Percentiles rank a stretch among this genome's conserved stretches.
Conservation (phyloP, 306 rosid species). For the Begonia loranthoides region DNA sequence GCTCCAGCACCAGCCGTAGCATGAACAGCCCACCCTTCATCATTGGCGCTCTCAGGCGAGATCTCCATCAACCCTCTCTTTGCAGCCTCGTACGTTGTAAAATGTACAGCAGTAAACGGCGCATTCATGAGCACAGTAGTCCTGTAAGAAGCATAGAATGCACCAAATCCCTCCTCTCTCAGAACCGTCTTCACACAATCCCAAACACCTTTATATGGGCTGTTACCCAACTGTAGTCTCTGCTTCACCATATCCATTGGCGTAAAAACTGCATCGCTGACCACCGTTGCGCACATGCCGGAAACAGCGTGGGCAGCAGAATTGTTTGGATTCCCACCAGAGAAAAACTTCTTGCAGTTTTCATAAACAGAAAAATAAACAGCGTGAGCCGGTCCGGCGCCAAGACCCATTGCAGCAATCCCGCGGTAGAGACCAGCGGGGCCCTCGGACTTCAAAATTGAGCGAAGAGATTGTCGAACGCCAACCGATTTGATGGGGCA, state of each 20-base stretch:
- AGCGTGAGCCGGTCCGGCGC: conserved; percentile 92
- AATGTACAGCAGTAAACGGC: conserved; percentile 66
- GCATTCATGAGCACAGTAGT: conserved; percentile 79
- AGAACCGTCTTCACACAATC: conserved; percentile 58
- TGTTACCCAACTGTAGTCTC: conserved; percentile 60
- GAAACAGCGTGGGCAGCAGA: conserved; percentile 50
- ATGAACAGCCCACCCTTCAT: conserved; percentile 48
- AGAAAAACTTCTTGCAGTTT: conserved; percentile 41
- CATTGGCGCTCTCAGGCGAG: conserved; percentile 40
- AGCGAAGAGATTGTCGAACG: conserved; percentile 50
- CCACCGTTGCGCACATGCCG: conserved; percentile 61
- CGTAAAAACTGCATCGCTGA: conserved; percentile 72
- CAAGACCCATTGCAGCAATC: conserved; percentile 80
- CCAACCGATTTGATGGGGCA: conserved; percentile 65
- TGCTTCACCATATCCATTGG: conserved; percentile 96
- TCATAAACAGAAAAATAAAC: conserved; percentile 70
- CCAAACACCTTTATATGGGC: conserved; percentile 59
- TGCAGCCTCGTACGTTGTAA: conserved; percentile 47
- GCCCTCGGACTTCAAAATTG: conserved; percentile 55
- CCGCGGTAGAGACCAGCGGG: conserved; percentile 66
- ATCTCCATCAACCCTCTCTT: conserved; percentile 40
- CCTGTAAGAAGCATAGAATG: conserved; percentile 71
- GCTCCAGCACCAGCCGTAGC: conserved; percentile 79
- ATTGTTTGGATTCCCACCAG: conserved; percentile 33
- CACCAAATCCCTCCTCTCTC: conserved; percentile 57